Evolutionary conservation across 148 eudicot genomes (phyloP).

Genomic region (Cornus florida): DNA sequence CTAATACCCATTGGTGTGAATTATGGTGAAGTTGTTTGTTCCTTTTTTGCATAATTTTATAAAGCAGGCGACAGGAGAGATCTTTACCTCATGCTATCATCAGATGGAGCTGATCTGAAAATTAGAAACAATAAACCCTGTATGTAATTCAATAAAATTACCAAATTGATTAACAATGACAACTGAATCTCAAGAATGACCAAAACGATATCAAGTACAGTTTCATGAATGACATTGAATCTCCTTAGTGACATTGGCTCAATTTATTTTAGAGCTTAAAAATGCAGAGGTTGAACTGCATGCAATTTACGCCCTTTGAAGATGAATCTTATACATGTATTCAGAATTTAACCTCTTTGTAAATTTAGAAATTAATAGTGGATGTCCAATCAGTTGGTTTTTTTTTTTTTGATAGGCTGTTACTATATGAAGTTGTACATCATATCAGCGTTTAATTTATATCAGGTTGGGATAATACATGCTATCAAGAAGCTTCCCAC

Average conservation of each 20-base stretch:
- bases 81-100: too few relatives aligned
- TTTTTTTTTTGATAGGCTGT: too few relatives aligned
- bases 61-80: too few relatives aligned
- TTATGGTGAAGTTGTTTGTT: neutral
- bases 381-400: neutral
- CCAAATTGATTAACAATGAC: too few relatives aligned
- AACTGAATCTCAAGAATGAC: too few relatives aligned
- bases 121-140: too few relatives aligned
- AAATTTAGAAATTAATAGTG: neutral
- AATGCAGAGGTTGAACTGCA: neutral
- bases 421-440: slow-evolving; percentile 1
- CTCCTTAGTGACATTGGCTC: neutral
- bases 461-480: slow-evolving; percentile 89
- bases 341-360: neutral
- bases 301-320: neutral
- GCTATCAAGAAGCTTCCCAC: slow-evolving; percentile 78
- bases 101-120: too few relatives aligned
- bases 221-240: neutral
- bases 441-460: slow-evolving; percentile 13
- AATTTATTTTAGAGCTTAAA: neutral
- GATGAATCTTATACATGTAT: neutral
- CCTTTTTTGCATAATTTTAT: too few relatives aligned
- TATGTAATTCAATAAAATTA: too few relatives aligned
- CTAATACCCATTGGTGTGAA: neutral
- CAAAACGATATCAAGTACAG: too few relatives aligned